Percentiles rank a stretch among this genome's conserved stretches.
Conservation (phyloP, 2,329 filamentous ascomycete species). For the Nigrospora sphaerica region DNA sequence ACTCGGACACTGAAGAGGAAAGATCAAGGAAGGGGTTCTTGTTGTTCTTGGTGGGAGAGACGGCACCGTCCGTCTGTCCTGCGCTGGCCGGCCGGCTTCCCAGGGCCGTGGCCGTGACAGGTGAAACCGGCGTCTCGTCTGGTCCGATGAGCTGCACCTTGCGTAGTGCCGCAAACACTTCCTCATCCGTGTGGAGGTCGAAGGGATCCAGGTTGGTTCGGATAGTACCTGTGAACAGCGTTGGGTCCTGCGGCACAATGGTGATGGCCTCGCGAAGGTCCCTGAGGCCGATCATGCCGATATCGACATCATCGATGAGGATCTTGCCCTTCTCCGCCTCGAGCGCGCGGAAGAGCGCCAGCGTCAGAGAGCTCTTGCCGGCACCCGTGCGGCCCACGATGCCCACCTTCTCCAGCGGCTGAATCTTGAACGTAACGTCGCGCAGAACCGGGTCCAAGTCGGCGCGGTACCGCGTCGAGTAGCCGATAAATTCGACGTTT, state of each 20-base stretch:
- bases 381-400: conserved; percentile 94
- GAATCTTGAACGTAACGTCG: conserved; percentile 78
- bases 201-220: conserved; percentile 93
- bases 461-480: conserved; percentile 80
- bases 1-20: conserved; percentile 76
- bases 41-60: conserved; percentile 55
- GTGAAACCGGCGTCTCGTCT: conserved; percentile 31
- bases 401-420: conserved; percentile 83
- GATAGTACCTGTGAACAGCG: conserved; percentile 87
- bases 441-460: conserved; percentile 85
- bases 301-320: conserved; percentile 83
- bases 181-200: conserved; percentile 76
- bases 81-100: conserved; percentile 6
- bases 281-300: conserved; percentile 82
- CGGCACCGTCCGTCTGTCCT: conserved; percentile 9
- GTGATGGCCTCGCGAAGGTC: conserved; percentile 91
- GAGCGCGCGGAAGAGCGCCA: conserved; percentile 87
- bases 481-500: conserved; percentile 78
- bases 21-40: conserved; percentile 93
- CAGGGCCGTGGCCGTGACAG: conserved; percentile 11
- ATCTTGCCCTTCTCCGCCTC: conserved; percentile 90
- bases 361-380: conserved; percentile 89
- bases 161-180: conserved; percentile 80
- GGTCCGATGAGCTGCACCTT: conserved; percentile 79
- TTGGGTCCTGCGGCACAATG: conserved; percentile 96